Base-by-base conservation (phyloP, 2,329 filamentous ascomycete genomes). In the Xylariaceae sp. region DNA sequence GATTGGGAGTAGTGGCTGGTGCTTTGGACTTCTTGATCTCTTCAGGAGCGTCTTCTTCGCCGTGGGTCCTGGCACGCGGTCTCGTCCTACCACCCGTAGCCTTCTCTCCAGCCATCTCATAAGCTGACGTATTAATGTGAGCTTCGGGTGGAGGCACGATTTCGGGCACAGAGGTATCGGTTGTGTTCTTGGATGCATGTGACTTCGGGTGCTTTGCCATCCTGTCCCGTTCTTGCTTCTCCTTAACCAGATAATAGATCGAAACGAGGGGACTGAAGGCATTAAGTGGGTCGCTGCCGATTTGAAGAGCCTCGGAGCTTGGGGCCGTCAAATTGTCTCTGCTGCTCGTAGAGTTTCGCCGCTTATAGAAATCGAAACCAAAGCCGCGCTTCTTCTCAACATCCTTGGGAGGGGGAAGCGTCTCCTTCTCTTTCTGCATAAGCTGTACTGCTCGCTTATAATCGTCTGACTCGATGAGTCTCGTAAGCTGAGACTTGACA, bases 291-390 rank as follows among this genome's bases (percentile, higher is more conserved):
- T 99, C 94, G 58, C 83, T 84, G 9, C 92, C 92, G 39, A 93
- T 77, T 65, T 90, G 86, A 15, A 97, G 80, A 3, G 88, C 89
- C 73, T 99, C 94, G 1, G 86, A 84, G 55, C 93, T 97, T n/a
- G 90, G 88, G 1, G 87, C 88, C 4, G 82, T 85, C 64, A 99
- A 78, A 2, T 92, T 96, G 71, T 97, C 94, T 65, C 90, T 85
- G 73, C 94, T 97, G 56, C 84, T 90, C 48, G 86, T 88, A 0
- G 93, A 97, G 71, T 92, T 97, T 60, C 92, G 84, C 65, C 94
- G 83, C 76, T 96, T 97, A 77, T 97, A 99, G 70, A 99, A 97
- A 71, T 97, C 93, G 67, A 97, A 97, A 4, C 83, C 84, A 65
- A 97, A 93, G 8, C 90, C 89, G 57, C 93, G 86, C 71, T 86